phyloP scores from a whole-genome alignment of 2,329 filamentous ascomycete species.

The Tolypocladium paradoxum region DNA sequence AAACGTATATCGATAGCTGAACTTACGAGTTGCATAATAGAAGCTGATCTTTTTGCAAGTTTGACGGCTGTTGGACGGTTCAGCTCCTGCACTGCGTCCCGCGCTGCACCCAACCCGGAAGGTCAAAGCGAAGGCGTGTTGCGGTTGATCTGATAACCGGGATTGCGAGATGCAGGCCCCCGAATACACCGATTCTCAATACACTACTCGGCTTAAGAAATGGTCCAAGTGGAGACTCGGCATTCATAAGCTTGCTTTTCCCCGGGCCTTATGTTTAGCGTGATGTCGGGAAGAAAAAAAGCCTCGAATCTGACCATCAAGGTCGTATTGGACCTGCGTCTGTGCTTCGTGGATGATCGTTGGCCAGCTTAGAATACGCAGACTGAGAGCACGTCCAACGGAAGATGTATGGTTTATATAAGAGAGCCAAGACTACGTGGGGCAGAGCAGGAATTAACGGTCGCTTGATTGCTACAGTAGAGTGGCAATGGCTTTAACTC shows the following conservation, averaged over 20 bases:
- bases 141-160: background rate
- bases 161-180: too few relatives aligned
- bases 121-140: too few relatives aligned
- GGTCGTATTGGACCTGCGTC: background rate
- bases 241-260: background rate
- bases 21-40: background rate
- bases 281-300: background rate
- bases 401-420: background rate
- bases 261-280: background rate
- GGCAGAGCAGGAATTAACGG: background rate
- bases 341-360: background rate
- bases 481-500: background rate
- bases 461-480: background rate
- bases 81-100: background rate
- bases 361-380: background rate
- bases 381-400: background rate
- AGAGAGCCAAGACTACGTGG: background rate
- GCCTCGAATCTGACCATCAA: background rate
- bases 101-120: background rate
- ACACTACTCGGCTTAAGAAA: background rate
- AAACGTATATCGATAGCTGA: background rate
- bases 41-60: background rate
- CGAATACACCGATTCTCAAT: background rate
- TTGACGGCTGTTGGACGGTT: background rate
- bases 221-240: background rate